A percentile compares a stretch with the other conserved stretches of the same genome.
Conservation (phyloP, 257 asterid genomes). For the Knoxia roxburghii region DNA sequence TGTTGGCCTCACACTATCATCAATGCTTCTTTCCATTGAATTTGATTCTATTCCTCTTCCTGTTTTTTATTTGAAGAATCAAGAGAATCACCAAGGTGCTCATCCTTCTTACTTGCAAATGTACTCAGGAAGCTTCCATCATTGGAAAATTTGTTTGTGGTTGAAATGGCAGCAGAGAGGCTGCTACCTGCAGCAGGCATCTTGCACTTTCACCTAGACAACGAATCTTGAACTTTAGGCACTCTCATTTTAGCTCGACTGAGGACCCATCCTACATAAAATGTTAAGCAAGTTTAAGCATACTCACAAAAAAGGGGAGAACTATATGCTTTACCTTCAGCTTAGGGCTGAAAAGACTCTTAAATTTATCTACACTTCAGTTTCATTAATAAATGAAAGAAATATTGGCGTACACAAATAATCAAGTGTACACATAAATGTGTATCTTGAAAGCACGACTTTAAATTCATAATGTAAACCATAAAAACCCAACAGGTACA, state of each 20-base stretch:
- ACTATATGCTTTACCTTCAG: not conserved
- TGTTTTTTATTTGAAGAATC: slow-evolving; percentile 27
- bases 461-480: not conserved
- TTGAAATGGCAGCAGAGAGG: slow-evolving; percentile 70
- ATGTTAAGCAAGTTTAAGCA: slow-evolving; percentile 8
- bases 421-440: not conserved
- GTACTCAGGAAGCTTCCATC: slow-evolving; percentile 74
- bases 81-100: slow-evolving; percentile 23
- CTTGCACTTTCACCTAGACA: slow-evolving; percentile 71
- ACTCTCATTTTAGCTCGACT: slow-evolving; percentile 63
- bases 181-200: slow-evolving; percentile 52
- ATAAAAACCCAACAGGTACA: slow-evolving; percentile 3
- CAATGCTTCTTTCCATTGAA: slow-evolving; percentile 23
- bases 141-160: slow-evolving; percentile 57
- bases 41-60: slow-evolving; percentile 29
- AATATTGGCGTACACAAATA: not conserved
- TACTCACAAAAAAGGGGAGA: not conserved
- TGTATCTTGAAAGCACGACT: too few relatives aligned
- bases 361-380: not conserved
- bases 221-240: slow-evolving; percentile 67
- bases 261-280: slow-evolving; percentile 31
- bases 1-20: slow-evolving; percentile 38
- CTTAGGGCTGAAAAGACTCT: not conserved
- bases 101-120: slow-evolving; percentile 34
- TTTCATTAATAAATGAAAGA: not conserved